Conservation (phyloP, 257 asterid genomes). For the Solanum bulbocastanum region DNA sequence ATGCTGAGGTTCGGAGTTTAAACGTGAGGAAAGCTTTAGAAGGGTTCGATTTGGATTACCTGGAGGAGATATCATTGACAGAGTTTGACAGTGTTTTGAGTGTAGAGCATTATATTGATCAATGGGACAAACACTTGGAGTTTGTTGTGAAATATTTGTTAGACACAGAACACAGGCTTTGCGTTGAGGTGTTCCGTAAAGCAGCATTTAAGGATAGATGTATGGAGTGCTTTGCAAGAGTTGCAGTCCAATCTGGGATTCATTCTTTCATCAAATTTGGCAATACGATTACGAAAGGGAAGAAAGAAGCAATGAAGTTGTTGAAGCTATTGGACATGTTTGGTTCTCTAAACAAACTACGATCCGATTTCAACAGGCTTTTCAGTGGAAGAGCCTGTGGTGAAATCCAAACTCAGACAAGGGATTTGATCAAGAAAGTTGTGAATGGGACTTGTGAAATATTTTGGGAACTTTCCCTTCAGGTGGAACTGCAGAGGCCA, state of each 20-base stretch:
- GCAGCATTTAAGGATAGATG: slow-evolving; percentile 27
- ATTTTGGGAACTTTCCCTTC: slow-evolving; percentile 54
- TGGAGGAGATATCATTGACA: slow-evolving; percentile 41
- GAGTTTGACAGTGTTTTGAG: slow-evolving; percentile 44
- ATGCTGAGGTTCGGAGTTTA: slow-evolving; percentile 38
- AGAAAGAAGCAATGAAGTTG: slow-evolving; percentile 80
- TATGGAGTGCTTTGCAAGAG: slow-evolving; percentile 50
- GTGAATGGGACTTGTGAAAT: slow-evolving; percentile 53
- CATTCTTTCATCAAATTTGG: slow-evolving; percentile 46
- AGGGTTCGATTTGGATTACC: slow-evolving; percentile 33
- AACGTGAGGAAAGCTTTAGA: slow-evolving; percentile 30
- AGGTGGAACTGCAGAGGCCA: slow-evolving; percentile 61
- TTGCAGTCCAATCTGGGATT: slow-evolving; percentile 55
- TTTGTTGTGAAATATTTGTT: slow-evolving; percentile 47
- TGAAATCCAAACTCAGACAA: slow-evolving; percentile 46
- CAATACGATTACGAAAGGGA: slow-evolving; percentile 32
- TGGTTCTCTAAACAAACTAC: slow-evolving; percentile 46
- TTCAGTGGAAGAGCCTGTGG: slow-evolving; percentile 47
- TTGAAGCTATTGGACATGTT: slow-evolving; percentile 59
- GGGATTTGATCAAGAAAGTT: slow-evolving; percentile 60
- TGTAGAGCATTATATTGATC: slow-evolving; percentile 36
- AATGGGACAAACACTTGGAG: slow-evolving; percentile 66
- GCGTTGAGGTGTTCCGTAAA: slow-evolving; percentile 36
- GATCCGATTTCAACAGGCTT: slow-evolving; percentile 63
- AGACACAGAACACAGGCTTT: slow-evolving; percentile 51